A percentile compares a stretch with the other conserved stretches of the same genome.
phyloP scores from a whole-genome alignment of 2,329 filamentous ascomycete genomes.

The Penicillium sp. region DNA sequence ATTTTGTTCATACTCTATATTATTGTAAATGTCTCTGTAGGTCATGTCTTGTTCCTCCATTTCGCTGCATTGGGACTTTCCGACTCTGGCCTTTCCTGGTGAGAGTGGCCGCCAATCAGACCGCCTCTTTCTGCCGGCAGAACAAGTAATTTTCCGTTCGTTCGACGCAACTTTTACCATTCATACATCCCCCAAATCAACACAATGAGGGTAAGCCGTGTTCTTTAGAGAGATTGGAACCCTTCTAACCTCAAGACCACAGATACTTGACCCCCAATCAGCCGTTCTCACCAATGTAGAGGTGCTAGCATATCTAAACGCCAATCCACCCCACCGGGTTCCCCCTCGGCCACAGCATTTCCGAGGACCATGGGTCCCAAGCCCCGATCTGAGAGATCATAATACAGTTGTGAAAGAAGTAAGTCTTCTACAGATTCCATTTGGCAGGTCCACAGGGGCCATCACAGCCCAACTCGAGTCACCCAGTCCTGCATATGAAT shows the following conservation, averaged over 20 bases:
- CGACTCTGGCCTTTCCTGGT: neutral
- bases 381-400: conserved; percentile 45
- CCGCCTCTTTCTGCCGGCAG: conserved; percentile 23
- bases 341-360: conserved; percentile 39
- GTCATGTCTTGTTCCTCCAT: neutral
- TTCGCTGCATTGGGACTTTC: neutral
- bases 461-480: neutral
- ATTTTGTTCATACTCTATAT: conserved; percentile 25
- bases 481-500: neutral
- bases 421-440: neutral
- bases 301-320: conserved; percentile 42
- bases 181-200: conserved; percentile 6
- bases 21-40: neutral
- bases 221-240: too few species aligned
- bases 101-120: conserved; percentile 2
- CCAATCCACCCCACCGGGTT: conserved; percentile 42
- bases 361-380: conserved; percentile 37
- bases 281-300: conserved; percentile 46
- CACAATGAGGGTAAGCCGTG: conserved; percentile 26
- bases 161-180: conserved; percentile 1
- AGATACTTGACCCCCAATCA: conserved; percentile 47
- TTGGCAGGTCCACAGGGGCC: neutral
- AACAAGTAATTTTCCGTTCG: conserved; percentile 23
- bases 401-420: conserved; percentile 49
- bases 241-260: neutral